Evolutionary conservation across 768 basidiomycete genomes (phyloP), one percentile per base, ranked within the genome.

Genomic region (Podaxis pistillaris): DNA sequence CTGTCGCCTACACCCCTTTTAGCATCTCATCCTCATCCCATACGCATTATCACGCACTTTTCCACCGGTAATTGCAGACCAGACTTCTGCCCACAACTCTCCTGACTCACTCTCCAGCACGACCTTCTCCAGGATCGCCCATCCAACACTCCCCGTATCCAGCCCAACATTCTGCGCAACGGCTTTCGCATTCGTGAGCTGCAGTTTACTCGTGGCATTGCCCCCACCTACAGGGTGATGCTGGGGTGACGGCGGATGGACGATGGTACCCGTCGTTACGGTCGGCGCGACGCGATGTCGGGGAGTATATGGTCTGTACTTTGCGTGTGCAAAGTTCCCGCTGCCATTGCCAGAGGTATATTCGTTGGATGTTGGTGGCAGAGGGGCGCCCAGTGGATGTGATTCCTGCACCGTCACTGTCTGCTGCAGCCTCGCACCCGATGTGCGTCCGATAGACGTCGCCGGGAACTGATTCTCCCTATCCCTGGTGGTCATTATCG

Each of bases 231-330:
- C 53, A 24, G 60, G 60, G 46, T 83, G 81, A 19, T 76, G 76
- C 15, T 78, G 81, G 58, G 78, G 81, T 28, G 79, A 78, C 15
- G 80, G 70, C 0, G 84, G 75, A 59, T 81, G 66, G 68, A 80
- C 62, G 69, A 83, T 82, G 2, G 84, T 82, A 28, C 81, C 81
- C 11, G 83, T 81, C 11, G 83, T 79, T 12, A 80, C 72, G 8
- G 79, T 78, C 17, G 79, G 74, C 19, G 79, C 73, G 15, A 46
- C 54, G 49, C 88, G 85, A 47, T 91, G 90, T 24, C 87, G 76
- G 0, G 91, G 91, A 0, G 90, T 93, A 66, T 93, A 93, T 1
- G 90, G 87, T 1, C 89, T 83, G 75, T 93, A 93, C 64, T 81
- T 81, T 85, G 78, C 3, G 71, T 62, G 28, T 37, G 26, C 6